These are phyloP conservation scores for Tylopilus intermedius DNA, from an alignment of 768 basidiomycete species.

Conservation along the genomic window DNA sequence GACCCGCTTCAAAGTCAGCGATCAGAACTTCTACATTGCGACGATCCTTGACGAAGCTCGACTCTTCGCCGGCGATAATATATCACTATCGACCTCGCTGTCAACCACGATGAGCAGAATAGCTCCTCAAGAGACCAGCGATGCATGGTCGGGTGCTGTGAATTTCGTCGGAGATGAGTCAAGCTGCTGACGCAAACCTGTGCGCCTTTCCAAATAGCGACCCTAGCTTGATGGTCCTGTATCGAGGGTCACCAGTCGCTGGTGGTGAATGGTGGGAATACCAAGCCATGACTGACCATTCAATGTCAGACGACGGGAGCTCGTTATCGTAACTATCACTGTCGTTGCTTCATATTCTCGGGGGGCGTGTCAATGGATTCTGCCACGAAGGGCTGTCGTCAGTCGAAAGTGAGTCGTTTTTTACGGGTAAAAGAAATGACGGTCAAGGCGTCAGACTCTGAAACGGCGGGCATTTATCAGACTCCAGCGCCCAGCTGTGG, in stretches of 20 bases:
- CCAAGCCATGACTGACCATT: not conserved
- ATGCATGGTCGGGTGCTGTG: not conserved
- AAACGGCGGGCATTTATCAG: not conserved
- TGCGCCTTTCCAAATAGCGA: conserved; percentile 1
- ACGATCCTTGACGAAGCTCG: conserved; percentile 3
- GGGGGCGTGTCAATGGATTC: not conserved
- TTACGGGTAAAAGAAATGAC: not conserved
- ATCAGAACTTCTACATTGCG: not conserved
- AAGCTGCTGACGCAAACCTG: conserved; percentile 22
- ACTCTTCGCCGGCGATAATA: not conserved
- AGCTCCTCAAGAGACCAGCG: not conserved
- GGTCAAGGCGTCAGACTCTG: not conserved
- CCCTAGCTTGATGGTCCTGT: conserved; percentile 15
- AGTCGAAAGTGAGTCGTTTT: not conserved
- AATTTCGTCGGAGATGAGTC: conserved; percentile 17
- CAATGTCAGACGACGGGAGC: not conserved
- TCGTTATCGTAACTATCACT: not conserved
- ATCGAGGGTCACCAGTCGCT: not conserved
- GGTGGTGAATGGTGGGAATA: conserved; percentile 9
- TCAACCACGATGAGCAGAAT: not conserved
- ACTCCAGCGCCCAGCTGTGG: not conserved
- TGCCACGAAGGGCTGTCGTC: no score
- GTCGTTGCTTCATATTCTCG: not conserved
- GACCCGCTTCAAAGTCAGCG: conserved; percentile 28
- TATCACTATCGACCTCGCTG: not conserved